A percentile compares a stretch with the other conserved stretches of the same genome.
Conservation (phyloP, 352 stramenopile species). For the Phytopythium mirpurense region DNA sequence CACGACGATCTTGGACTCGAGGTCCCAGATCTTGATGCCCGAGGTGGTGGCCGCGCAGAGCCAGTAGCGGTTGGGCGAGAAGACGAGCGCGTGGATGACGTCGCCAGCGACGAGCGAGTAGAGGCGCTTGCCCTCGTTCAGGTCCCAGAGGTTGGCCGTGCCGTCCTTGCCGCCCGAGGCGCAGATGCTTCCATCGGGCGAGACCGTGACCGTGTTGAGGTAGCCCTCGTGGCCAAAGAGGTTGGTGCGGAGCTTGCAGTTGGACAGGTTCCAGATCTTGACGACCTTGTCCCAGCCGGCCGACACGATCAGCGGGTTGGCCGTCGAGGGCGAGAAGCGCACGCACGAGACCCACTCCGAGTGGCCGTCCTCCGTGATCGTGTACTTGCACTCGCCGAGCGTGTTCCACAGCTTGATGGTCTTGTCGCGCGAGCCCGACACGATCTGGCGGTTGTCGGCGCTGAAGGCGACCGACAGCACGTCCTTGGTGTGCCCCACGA, state of each 20-base stretch:
- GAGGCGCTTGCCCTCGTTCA: constrained; percentile 99
- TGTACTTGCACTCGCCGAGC: constrained; percentile 99
- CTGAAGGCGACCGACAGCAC: constrained; percentile 99
- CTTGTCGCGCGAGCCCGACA: constrained; percentile 98
- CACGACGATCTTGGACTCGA: constrained; percentile 99
- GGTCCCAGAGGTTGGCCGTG: constrained; percentile 99
- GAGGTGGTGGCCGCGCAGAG: constrained; percentile 98
- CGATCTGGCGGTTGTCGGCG: constrained; percentile 99
- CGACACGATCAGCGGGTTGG: constrained; percentile 98
- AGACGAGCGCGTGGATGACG: constrained; percentile 97
- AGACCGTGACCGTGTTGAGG: constrained; percentile 99
- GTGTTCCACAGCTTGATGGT: constrained; percentile 99
- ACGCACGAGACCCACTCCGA: constrained; percentile 99
- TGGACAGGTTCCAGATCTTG: constrained; percentile 99
- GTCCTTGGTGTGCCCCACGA: constrained; percentile 99
- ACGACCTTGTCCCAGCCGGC: constrained; percentile 99
- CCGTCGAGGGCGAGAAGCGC: constrained; percentile 96
- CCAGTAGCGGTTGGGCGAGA: constrained; percentile 99
- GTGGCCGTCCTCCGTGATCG: constrained; percentile 97
- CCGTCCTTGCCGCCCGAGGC: constrained; percentile 99
- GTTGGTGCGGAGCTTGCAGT: constrained; percentile 99
- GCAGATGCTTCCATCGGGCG: constrained; percentile 98
- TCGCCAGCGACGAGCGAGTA: constrained; percentile 98
- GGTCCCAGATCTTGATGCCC: constrained; percentile 99
- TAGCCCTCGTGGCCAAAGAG: constrained; percentile 99